Evolutionary conservation across 768 basidiomycete species (phyloP).

Genomic region (Mycena metata): DNA sequence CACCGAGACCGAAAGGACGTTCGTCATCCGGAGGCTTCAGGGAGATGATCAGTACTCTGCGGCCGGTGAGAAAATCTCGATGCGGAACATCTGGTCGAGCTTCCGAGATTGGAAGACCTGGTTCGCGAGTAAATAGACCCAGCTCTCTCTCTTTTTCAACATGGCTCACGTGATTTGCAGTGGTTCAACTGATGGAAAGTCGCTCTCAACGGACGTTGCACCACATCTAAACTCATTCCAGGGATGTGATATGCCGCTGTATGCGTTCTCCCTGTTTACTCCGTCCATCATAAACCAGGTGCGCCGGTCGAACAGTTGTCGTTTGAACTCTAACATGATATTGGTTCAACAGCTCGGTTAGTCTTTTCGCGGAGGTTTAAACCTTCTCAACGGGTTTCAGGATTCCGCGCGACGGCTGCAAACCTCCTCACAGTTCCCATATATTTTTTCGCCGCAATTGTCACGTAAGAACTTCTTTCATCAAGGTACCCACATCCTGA

Average conservation of each 20-base stretch:
- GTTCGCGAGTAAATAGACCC: conserved; percentile 65
- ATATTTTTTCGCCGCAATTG: conserved; percentile 78
- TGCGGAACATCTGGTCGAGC: conserved; percentile 70
- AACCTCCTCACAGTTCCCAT: conserved; percentile 85
- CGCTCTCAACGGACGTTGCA: neutral
- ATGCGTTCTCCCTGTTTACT: conserved; percentile 66
- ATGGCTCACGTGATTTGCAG: conserved; percentile 9
- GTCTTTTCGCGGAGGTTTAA: neutral
- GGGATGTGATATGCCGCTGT: conserved; percentile 75
- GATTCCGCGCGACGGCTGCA: conserved; percentile 73
- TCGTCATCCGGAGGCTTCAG: conserved; percentile 74
- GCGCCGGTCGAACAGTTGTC: no score
- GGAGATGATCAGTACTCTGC: conserved; percentile 77
- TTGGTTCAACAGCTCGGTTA: conserved; percentile 60
- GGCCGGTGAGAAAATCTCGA: conserved; percentile 68
- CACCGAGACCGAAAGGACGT: conserved; percentile 69
- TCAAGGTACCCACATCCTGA: neutral
- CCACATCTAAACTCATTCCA: conserved; percentile 72
- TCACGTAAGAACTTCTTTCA: conserved; percentile 59
- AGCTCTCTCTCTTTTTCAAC: conserved; percentile 8
- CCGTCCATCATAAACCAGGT: conserved; percentile 72
- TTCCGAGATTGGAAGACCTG: conserved; percentile 82
- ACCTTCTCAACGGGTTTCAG: conserved; percentile 44
- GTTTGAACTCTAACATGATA: no score
- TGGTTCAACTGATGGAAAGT: conserved; percentile 25